Conservation (phyloP, 2,329 filamentous ascomycete species). For the Cytospora mali region DNA sequence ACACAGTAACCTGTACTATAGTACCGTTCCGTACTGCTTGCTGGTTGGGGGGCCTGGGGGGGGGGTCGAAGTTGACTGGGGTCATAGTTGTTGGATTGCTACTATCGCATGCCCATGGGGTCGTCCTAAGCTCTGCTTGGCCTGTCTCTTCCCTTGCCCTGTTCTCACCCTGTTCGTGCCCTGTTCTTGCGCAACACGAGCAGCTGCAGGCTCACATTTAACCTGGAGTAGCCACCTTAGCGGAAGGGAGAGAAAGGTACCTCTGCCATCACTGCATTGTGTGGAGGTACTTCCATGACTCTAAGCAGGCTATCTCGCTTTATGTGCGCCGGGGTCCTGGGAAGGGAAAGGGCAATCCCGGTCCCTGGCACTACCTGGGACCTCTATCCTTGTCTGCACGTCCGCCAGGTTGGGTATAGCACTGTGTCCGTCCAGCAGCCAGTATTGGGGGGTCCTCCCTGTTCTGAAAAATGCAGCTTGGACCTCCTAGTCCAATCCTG, state of each 20-base stretch:
- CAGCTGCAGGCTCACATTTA: conserved; percentile 2
- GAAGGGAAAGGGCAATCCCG: conserved; percentile 23
- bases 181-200: conserved; percentile 14
- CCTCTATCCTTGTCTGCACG: conserved; percentile 19
- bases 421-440: conserved; percentile 23
- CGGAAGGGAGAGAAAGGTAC: background rate
- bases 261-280: background rate
- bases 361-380: conserved; percentile 23
- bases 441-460: conserved; percentile 4
- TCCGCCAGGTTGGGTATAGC: conserved; percentile 17
- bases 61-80: conserved; percentile 6
- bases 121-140: conserved; percentile 19
- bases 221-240: background rate
- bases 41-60: too few relatives aligned
- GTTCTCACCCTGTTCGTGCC: conserved; percentile 20
- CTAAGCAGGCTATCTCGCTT: background rate
- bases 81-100: conserved; percentile 9
- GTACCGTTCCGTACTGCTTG: conserved; percentile 1
- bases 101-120: conserved; percentile 2
- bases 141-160: conserved; percentile 19
- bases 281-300: background rate
- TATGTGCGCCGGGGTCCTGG: background rate
- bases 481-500: conserved; percentile 26
- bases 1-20: background rate
- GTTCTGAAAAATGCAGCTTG: conserved; percentile 22